Conservation (phyloP, 345 rosid genomes). For the Eucalyptus leucophloia region DNA sequence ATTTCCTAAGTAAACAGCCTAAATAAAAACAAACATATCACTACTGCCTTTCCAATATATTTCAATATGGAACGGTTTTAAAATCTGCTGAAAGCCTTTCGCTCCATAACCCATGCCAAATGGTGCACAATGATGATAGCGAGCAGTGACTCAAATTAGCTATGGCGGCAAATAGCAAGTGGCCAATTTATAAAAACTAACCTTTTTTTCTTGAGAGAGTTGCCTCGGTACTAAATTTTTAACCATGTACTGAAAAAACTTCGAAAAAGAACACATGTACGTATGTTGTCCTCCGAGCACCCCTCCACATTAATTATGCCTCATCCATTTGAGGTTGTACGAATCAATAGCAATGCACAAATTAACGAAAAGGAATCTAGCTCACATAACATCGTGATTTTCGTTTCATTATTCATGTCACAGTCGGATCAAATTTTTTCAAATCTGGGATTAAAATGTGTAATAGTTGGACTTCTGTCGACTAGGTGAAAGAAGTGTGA, state of each 20-base stretch:
- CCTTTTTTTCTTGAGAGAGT: not conserved
- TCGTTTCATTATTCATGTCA: not conserved
- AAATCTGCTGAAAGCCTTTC: too few relatives aligned
- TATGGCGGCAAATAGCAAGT: too few relatives aligned
- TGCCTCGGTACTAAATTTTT: not conserved
- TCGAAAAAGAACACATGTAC: not conserved
- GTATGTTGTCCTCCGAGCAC: not conserved
- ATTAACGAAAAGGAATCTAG: not conserved
- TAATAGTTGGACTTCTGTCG: too few relatives aligned
- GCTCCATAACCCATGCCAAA: too few relatives aligned
- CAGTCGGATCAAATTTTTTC: not conserved
- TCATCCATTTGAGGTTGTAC: not conserved
- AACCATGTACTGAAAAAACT: not conserved
- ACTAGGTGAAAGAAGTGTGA: too few relatives aligned
- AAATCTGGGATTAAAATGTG: not conserved
- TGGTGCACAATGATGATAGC: too few relatives aligned
- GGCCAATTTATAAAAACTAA: too few relatives aligned
- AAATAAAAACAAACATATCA: too few relatives aligned
- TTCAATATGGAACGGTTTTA: too few relatives aligned
- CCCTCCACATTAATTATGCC: not conserved
- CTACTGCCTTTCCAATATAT: too few relatives aligned
- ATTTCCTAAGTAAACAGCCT: too few relatives aligned
- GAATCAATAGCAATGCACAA: not conserved
- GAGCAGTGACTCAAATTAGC: too few relatives aligned
- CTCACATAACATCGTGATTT: not conserved